A percentile compares a stretch with the other conserved stretches of the same genome.
phyloP scores from a whole-genome alignment of 768 basidiomycete species.

The Strobilomyces confusus region DNA sequence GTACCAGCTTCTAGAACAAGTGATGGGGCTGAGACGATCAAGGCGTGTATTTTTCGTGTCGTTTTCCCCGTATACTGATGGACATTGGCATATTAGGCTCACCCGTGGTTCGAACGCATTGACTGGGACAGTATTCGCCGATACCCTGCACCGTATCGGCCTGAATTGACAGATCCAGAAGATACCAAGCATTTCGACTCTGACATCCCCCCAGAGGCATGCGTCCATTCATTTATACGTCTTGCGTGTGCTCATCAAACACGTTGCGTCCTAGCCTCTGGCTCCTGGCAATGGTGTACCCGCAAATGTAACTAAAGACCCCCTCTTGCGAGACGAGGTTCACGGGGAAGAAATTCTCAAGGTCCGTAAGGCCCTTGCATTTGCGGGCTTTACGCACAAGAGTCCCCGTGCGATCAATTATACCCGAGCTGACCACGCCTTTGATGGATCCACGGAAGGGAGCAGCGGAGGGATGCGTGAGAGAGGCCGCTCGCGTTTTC shows the following conservation, averaged over 20 bases:
- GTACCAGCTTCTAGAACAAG: conserved; percentile 49
- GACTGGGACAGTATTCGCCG: conserved; percentile 87
- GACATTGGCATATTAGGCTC: conserved; percentile 45
- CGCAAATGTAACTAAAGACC: conserved; percentile 84
- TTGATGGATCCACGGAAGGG: conserved; percentile 53
- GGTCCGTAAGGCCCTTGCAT: conserved; percentile 87
- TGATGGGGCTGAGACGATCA: conserved; percentile 90
- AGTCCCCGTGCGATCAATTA: conserved; percentile 78
- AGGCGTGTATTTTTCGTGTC: conserved; percentile 44
- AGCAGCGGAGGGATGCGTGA: conserved; percentile 45
- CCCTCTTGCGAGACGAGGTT: conserved; percentile 77
- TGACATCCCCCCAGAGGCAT: conserved; percentile 88
- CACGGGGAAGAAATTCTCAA: conserved; percentile 86
- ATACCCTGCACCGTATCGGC: conserved; percentile 83
- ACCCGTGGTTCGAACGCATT: conserved; percentile 88
- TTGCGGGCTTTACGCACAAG: conserved; percentile 89
- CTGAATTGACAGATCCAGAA: conserved; percentile 73
- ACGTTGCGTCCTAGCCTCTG: conserved; percentile 58
- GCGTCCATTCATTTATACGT: conserved; percentile 28
- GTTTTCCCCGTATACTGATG: conserved; percentile 18
- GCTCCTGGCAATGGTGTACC: conserved; percentile 85
- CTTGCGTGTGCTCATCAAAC: conserved; percentile 27
- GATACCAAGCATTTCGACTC: conserved; percentile 96
- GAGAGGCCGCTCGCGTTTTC: conserved; percentile 63
- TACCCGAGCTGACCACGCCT: conserved; percentile 68